phyloP scores from a whole-genome alignment of 345 rosid genomes.

The Hibiscus mutabilis region DNA sequence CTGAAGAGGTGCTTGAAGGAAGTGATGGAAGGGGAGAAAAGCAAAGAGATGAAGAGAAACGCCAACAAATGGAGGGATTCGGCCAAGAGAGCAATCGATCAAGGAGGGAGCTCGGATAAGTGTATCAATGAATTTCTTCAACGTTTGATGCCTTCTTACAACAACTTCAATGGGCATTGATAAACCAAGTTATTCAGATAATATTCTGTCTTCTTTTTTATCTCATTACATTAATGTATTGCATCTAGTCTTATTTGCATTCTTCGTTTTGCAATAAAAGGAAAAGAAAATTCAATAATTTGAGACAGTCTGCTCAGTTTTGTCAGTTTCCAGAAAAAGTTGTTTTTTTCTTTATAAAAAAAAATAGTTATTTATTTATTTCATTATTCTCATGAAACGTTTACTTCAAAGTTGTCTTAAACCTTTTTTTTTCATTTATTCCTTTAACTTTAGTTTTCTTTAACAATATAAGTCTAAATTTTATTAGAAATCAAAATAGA shows the following conservation, averaged over 20 bases:
- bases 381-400: neutral
- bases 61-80: constrained; percentile 44
- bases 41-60: constrained; percentile 36
- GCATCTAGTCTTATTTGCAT: neutral
- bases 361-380: too few species aligned
- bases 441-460: neutral
- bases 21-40: constrained; percentile 51
- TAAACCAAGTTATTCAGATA: neutral
- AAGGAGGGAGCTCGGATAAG: constrained; percentile 56
- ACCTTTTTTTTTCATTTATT: neutral
- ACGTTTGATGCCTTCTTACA: constrained; percentile 15
- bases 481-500: too few species aligned
- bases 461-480: too few species aligned
- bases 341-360: too few species aligned
- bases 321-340: neutral
- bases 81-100: constrained; percentile 40
- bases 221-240: too few species aligned
- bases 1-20: constrained; percentile 43
- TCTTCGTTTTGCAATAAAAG: too few species aligned
- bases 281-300: neutral
- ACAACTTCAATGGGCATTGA: neutral
- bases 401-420: neutral
- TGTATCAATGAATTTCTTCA: constrained; percentile 40
- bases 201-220: too few species aligned
- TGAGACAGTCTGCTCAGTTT: neutral